Percentiles rank a stretch among this genome's conserved stretches.
phyloP scores from a whole-genome alignment of 2,329 filamentous ascomycete species.

The Onygenales sp. region DNA sequence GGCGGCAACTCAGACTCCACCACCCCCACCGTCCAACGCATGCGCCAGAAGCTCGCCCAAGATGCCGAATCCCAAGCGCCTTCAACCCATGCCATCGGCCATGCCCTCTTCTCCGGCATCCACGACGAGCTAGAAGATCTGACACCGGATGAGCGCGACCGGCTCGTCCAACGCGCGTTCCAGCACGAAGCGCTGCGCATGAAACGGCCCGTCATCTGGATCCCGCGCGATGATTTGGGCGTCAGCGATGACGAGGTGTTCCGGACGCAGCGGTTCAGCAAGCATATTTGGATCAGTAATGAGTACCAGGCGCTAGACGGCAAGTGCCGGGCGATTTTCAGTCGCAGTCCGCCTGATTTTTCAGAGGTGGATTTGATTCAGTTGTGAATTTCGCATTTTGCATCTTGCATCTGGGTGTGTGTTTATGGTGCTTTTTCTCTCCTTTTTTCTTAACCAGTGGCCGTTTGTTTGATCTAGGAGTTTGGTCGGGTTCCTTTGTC shows the following conservation, averaged over 20 bases:
- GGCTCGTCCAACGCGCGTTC: constrained; percentile 78
- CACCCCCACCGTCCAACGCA: constrained; percentile 22
- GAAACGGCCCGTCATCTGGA: constrained; percentile 81
- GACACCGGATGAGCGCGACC: constrained; percentile 78
- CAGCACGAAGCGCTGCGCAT: constrained; percentile 81
- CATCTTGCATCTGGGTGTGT: not conserved
- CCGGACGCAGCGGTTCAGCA: constrained; percentile 65
- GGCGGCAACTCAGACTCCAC: constrained; percentile 24
- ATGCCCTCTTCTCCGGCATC: constrained; percentile 76
- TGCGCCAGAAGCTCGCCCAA: constrained; percentile 28
- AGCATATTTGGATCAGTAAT: constrained; percentile 85
- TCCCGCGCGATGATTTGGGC: constrained; percentile 81
- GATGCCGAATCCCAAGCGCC: constrained; percentile 62
- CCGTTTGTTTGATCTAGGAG: no score
- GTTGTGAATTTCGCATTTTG: constrained; percentile 38
- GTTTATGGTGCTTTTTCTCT: not conserved
- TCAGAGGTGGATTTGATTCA: constrained; percentile 80
- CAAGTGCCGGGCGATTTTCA: constrained; percentile 73
- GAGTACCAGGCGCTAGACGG: constrained; percentile 81
- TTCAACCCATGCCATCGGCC: constrained; percentile 52
- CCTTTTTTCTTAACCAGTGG: not conserved
- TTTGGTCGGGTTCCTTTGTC: no score
- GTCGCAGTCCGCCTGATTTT: constrained; percentile 78
- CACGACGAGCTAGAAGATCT: constrained; percentile 93
- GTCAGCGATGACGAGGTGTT: constrained; percentile 85